A percentile compares a stretch with the other conserved stretches of the same genome.
These are phyloP conservation scores for Stygiomarasmius scandens DNA, from an alignment of 1,284 basidiomycete species.

Conservation along the genomic window DNA sequence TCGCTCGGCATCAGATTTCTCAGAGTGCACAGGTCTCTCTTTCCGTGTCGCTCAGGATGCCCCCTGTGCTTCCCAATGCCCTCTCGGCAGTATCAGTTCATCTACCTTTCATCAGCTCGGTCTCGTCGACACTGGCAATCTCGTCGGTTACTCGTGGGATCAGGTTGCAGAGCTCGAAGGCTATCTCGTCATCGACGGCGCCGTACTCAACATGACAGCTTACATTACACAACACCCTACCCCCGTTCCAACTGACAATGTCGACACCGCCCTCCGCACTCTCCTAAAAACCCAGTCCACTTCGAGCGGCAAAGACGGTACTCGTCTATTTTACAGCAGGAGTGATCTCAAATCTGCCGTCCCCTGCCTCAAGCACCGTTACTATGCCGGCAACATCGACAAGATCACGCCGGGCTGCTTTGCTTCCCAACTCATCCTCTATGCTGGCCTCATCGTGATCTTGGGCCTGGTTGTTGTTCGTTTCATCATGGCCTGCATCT, in stretches of 20 bases:
- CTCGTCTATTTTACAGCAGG: slow-evolving; percentile 79
- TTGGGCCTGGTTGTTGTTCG: slow-evolving; percentile 88
- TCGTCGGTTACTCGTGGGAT: slow-evolving; percentile 88
- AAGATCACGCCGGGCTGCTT: slow-evolving; percentile 97
- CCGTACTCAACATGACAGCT: slow-evolving; percentile 90
- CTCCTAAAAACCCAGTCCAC: slow-evolving; percentile 56
- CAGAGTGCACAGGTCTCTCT: slow-evolving; percentile 61
- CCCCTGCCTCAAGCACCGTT: slow-evolving; percentile 82
- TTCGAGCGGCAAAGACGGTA: slow-evolving; percentile 84
- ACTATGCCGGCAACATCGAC: slow-evolving; percentile 93
- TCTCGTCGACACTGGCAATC: slow-evolving; percentile 64
- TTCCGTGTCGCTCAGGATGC: slow-evolving; percentile 74
- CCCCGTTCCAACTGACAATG: slow-evolving; percentile 71
- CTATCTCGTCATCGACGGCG: slow-evolving; percentile 90
- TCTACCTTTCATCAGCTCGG: slow-evolving; percentile 61
- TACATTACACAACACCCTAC: slow-evolving; percentile 80
- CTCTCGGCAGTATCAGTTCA: slow-evolving; percentile 59
- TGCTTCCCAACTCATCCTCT: slow-evolving; percentile 88
- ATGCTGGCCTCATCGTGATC: slow-evolving; percentile 90
- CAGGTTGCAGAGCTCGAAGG: slow-evolving; percentile 71
- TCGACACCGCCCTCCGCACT: slow-evolving; percentile 85
- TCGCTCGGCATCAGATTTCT: slow-evolving; percentile 65
- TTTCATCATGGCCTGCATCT: slow-evolving; percentile 95
- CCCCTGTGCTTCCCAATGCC: slow-evolving; percentile 72
- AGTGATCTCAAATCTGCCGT: slow-evolving; percentile 69